Base-by-base conservation (phyloP, 177 flowering plant species). In the Tripterygium wilfordii region DNA sequence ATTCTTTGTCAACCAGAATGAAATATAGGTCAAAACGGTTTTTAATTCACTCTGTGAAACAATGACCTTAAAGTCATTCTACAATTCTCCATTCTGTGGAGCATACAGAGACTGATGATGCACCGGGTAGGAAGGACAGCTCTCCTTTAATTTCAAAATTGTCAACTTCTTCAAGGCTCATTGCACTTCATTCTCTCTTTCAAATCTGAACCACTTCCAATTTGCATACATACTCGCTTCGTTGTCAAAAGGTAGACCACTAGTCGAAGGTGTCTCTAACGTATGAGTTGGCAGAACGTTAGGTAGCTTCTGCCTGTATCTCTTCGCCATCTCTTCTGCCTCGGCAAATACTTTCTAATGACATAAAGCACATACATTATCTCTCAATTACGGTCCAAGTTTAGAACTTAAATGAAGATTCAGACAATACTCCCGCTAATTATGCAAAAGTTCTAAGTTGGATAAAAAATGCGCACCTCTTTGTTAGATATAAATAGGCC, bases 181-280 rank as follows among this genome's bases (percentile, higher is more conserved):
- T n/a, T n/a, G n/a, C n/a, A n/a, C 33, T 7, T 50, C 56, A 38
- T 48, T 47, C 20, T 58, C 71, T 33, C 58, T 60, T 53, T 79
- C 80, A 42, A 88, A 92, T 53, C 57, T 73, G 68, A 92, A 84
- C 96, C 98, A 92, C n/a, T 56, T 55, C 96, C 96, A 92, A 51
- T 92, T 92, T 51, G 95, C 67, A 57, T 67, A 92, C n/a, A 74
- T 29, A 40, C 44, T 56, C 36, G 67, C 74, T 66, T 92, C 98
- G 25, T 72, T 69, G 3, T 79, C 74, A 35, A 78, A 85, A 30
- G 82, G 73, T n/a, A 75, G 51, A 37, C 37, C 50, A 38, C 58
- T 66, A 2, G 45, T 40, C 18, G 75, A 69, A 48, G 67, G 54
- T 16, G 67, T 52, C 6, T 74, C 81, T 13, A 58, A 39, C 48